Evolutionary conservation across 371 early-diverging fungal genomes (phyloP).

Genomic region (Ordospora pajunii): DNA sequence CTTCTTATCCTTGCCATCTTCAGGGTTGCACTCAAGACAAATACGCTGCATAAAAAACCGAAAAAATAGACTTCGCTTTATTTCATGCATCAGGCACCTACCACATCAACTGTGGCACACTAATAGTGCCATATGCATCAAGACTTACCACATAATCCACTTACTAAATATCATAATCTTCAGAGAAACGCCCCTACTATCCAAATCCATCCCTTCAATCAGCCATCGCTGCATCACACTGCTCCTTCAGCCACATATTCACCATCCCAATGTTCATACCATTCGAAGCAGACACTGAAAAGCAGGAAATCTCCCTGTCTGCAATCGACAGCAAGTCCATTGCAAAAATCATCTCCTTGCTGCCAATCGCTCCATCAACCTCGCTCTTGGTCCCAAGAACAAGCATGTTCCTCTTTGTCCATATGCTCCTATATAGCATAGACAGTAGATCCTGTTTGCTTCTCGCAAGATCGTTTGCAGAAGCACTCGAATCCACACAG

Average conservation of each 20-base stretch:
- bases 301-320: constrained; percentile 87
- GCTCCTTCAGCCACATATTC: constrained; percentile 83
- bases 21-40: too few relatives aligned
- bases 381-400: constrained; percentile 98
- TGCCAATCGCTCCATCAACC: constrained; percentile 72
- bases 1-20: neutral
- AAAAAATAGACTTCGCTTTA: too few relatives aligned
- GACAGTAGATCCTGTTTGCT: constrained; percentile 40
- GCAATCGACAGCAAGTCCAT: constrained; percentile 71
- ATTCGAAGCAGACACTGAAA: constrained; percentile 93
- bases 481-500: constrained; percentile 32
- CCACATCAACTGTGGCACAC: too few relatives aligned
- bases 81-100: too few relatives aligned
- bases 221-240: constrained; percentile 24
- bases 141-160: too few relatives aligned
- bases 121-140: too few relatives aligned
- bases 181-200: neutral
- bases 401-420: constrained; percentile 61
- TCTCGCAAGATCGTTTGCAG: neutral
- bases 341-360: constrained; percentile 77
- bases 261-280: constrained; percentile 88
- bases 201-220: neutral
- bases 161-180: neutral
- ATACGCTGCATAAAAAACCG: too few relatives aligned
- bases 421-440: constrained; percentile 49